Base-by-base conservation (phyloP, 495 filamentous ascomycete species). In the Penicillium steckii region DNA sequence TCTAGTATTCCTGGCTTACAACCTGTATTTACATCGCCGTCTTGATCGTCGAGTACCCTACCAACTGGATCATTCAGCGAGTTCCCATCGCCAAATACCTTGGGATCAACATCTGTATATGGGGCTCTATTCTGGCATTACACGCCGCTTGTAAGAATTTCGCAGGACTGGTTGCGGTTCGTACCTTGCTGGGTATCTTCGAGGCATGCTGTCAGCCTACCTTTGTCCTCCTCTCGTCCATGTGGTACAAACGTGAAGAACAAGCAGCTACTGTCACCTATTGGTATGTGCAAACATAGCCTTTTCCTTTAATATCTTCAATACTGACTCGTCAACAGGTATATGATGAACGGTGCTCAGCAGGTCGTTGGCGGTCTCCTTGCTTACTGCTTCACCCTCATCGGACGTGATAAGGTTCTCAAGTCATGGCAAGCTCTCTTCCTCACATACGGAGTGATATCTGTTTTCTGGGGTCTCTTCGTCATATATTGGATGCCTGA, bases 221-320 rank as follows among this genome's bases (percentile, higher is more conserved):
- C 0, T 71, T 76, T 22, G 62, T 89, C 12, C 61, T 88, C 24
- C 69, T 89, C 17, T 85, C 81, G 0, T 73, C 80, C n/a, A 87
- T 87, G 79, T 89, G 86, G 85, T 89, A 87, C 63, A 83, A 78
- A 37, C 77, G 85, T 8, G 76, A 84, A 44, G 85, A 89, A 52
- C 85, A 88, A 62, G 79, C 85, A 0, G 67, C 73, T 0, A 80
- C 80, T 0, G 83, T 87, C 0, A 83, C 83, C 0, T 87, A 85
- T 65, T 89, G 86, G 83, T 80, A 67, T 26, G 59, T 61, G 8
- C 38, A 22, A 10, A 27, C 17, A n/a, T 4, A 7, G 4, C 9
- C 3, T 38, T 17, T 3, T 3, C 1, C 7, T 2, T 17, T 4
- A 7, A 21, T 15, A 22, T 9, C 32, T 3, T 21, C n/a, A 29